These are phyloP conservation scores for Plasmopara viticola DNA, from an alignment of 352 stramenopile species.

Conservation along the genomic window DNA sequence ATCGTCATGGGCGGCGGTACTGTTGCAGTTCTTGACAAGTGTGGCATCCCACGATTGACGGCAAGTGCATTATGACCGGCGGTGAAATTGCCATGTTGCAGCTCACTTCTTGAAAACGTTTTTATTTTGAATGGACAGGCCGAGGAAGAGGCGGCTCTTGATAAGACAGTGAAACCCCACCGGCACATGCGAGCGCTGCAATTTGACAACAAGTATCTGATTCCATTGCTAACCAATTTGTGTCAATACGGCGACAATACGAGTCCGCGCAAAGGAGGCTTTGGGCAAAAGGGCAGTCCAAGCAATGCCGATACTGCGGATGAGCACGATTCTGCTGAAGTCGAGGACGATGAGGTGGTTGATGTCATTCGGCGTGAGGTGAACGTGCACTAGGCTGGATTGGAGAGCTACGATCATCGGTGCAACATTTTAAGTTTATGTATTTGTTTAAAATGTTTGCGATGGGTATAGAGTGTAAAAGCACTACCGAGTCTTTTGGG, in stretches of 20 bases:
- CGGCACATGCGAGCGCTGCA: slow-evolving; percentile 76
- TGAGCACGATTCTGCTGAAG: slow-evolving; percentile 19
- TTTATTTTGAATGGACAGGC: slow-evolving; percentile 30
- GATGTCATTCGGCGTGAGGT: slow-evolving; percentile 65
- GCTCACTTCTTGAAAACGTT: slow-evolving; percentile 8
- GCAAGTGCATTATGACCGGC: slow-evolving; percentile 26
- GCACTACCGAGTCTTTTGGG: too few relatives aligned
- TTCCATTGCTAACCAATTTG: slow-evolving; percentile 72
- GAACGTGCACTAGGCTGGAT: background rate
- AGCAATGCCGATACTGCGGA: slow-evolving; percentile 42
- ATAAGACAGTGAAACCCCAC: slow-evolving; percentile 74
- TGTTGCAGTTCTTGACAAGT: slow-evolving; percentile 78
- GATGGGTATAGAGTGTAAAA: too few relatives aligned
- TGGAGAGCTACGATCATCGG: too few relatives aligned
- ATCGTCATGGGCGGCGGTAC: slow-evolving; percentile 89
- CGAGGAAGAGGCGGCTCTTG: slow-evolving; percentile 64
- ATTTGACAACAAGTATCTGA: slow-evolving; percentile 85
- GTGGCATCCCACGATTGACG: slow-evolving; percentile 81
- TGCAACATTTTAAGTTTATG: too few relatives aligned
- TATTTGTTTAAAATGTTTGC: too few relatives aligned
- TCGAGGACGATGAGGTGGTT: slow-evolving; percentile 63
- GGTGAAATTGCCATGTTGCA: slow-evolving; percentile 1
- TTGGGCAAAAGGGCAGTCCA: slow-evolving; percentile 27
- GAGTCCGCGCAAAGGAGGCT: slow-evolving; percentile 28
- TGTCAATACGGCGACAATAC: slow-evolving; percentile 39